A percentile compares a stretch with the other conserved stretches of the same genome.
These are phyloP conservation scores for Catenaria anguillulae DNA, from an alignment of 371 early-diverging fungal species.

Conservation along the genomic window DNA sequence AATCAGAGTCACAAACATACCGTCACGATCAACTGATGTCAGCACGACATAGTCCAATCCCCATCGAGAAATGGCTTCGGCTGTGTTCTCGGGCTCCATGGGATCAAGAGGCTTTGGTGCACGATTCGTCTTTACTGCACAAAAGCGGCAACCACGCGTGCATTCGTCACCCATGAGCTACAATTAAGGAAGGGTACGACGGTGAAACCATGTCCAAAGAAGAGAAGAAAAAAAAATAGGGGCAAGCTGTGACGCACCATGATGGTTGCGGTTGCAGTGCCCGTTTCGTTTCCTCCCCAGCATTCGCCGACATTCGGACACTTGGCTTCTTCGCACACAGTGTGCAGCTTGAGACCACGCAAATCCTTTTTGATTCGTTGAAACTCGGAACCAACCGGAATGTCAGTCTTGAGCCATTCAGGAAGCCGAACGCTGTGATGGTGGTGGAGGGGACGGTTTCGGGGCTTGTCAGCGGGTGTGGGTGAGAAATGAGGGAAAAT, in stretches of 20 bases:
- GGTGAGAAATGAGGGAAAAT: neutral
- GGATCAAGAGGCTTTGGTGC: slow-evolving; percentile 77
- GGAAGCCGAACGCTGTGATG: slow-evolving; percentile 40
- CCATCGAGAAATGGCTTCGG: slow-evolving; percentile 88
- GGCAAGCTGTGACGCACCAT: slow-evolving; percentile 63
- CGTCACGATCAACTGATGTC: slow-evolving; percentile 94
- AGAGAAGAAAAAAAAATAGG: neutral
- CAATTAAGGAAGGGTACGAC: neutral
- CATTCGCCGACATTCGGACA: slow-evolving; percentile 97
- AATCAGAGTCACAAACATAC: slow-evolving; percentile 16
- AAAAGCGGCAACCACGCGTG: slow-evolving; percentile 95
- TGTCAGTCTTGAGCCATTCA: slow-evolving; percentile 85
- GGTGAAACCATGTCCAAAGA: too few relatives aligned
- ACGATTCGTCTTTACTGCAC: slow-evolving; percentile 91
- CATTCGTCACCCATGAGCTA: slow-evolving; percentile 96
- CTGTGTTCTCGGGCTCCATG: slow-evolving; percentile 86
- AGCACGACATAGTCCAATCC: slow-evolving; percentile 93
- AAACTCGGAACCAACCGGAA: slow-evolving; percentile 72
- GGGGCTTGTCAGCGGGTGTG: neutral
- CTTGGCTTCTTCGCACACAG: slow-evolving; percentile 86
- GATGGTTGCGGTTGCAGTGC: slow-evolving; percentile 95
- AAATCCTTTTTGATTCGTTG: slow-evolving; percentile 71
- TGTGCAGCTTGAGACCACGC: slow-evolving; percentile 79
- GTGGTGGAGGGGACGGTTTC: neutral
- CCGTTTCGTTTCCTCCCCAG: slow-evolving; percentile 93